Percentiles rank a stretch among this genome's conserved stretches.
Evolutionary conservation across 192 early-diverging fungal genomes (phyloP).

Genomic region (Phycomyces blakesleeanus): DNA sequence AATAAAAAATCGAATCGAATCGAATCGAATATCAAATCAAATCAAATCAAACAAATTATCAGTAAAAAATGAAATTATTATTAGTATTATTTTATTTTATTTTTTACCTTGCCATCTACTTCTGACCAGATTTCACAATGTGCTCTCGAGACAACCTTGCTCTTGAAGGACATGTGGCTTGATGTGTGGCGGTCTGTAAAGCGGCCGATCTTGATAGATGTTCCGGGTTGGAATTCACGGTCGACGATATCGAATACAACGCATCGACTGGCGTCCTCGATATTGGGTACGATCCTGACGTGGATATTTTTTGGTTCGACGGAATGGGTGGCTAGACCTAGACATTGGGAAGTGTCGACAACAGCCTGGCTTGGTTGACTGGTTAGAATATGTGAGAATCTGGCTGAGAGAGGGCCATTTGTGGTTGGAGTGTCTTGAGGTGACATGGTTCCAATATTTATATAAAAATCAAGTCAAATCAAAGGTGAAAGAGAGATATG

Average conservation of each 20-base stretch:
- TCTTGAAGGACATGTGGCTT: conserved; percentile 78
- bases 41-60: no score
- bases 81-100: neutral
- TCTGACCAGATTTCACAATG: conserved; percentile 93
- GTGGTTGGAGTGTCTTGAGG: no score
- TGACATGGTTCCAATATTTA: no score
- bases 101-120: conserved; percentile 41
- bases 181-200: conserved; percentile 63
- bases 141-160: conserved; percentile 88
- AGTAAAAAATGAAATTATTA: no score
- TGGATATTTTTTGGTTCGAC: no score
- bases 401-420: no score
- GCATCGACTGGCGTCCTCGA: conserved; percentile 9
- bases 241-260: conserved; percentile 53
- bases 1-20: no score
- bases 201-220: conserved; percentile 64
- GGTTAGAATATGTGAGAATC: no score
- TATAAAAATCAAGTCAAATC: no score
- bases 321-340: neutral
- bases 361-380: no score
- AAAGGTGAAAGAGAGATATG: no score
- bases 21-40: no score
- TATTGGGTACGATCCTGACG: conserved; percentile 11
- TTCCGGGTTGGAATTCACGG: conserved; percentile 58
- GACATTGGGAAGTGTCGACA: neutral